Evolutionary conservation across 164 flowering plant genomes (phyloP).

Genomic region (Platanus orientalis): DNA sequence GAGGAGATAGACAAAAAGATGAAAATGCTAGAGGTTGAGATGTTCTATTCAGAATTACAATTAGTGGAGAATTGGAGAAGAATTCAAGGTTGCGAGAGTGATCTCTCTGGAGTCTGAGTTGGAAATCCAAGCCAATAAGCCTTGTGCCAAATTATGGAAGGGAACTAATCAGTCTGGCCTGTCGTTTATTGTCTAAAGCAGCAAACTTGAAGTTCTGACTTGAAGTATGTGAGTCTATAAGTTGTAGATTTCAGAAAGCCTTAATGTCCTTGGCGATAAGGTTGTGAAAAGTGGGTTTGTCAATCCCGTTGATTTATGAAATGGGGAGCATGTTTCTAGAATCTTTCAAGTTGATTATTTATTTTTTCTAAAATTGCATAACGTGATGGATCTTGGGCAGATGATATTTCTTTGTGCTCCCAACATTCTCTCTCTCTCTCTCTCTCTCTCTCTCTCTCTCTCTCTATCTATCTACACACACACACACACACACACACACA

Average conservation of each 20-base stretch:
- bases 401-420: too few relatives aligned
- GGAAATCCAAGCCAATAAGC: constrained; percentile 23
- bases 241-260: constrained; percentile 56
- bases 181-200: constrained; percentile 20
- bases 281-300: constrained; percentile 70
- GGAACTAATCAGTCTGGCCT: constrained; percentile 61
- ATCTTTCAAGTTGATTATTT: too few relatives aligned
- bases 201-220: constrained; percentile 14
- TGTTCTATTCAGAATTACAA: constrained; percentile 72
- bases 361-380: too few relatives aligned
- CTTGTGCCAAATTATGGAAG: constrained; percentile 69
- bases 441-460: too few relatives aligned
- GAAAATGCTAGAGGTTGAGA: constrained; percentile 30
- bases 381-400: too few relatives aligned
- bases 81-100: constrained; percentile 52
- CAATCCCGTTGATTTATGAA: too few relatives aligned
- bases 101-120: constrained; percentile 42
- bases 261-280: constrained; percentile 60
- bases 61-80: constrained; percentile 62
- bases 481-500: too few relatives aligned
- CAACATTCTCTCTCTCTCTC: too few relatives aligned
- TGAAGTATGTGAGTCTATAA: constrained; percentile 8
- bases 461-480: too few relatives aligned
- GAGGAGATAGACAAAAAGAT: too few relatives aligned
- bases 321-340: too few relatives aligned